Base-by-base conservation (phyloP, 139 green algal genomes). In the Dunaliella sp. region DNA sequence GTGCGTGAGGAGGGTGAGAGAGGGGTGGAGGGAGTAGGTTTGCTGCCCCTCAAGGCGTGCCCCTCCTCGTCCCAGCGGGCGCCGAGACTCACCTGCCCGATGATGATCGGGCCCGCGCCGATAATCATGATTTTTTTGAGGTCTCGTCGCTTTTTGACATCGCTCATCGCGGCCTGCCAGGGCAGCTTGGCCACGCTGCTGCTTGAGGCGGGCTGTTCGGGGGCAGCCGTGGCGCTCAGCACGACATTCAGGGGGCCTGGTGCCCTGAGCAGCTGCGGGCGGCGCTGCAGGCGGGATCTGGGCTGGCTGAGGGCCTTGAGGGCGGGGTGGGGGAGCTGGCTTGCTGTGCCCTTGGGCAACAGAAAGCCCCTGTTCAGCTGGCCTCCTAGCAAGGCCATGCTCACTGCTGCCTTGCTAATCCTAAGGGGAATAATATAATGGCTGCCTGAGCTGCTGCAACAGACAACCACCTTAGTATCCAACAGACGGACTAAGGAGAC, bases 31-130 rank as follows among this genome's bases (percentile, higher is more conserved):
- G n/a, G 30, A 12, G 22, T 30, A 36, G 3, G n/a, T n/a, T n/a
- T n/a, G n/a, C n/a, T n/a, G n/a, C n/a, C n/a, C n/a, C n/a, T n/a
- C n/a, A n/a, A n/a, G n/a, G 76, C 76, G 33, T 82, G 35, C 34
- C 33, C 65, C 30, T 78, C 73, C 73, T 78, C 30, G 2, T 78
- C 73, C 58, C 24, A 21, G 24, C 58, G 58, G 22, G 77, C 32
- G 25, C 36, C 25, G 21, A 25, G 74, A 84, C 16, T 65, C 82
- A 96, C 93, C 92, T 99, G 97, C n/a, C 97, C 97, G 86, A 99
- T 99, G 73, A 99, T 93, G 82, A 99, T 99, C 22, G 97, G 97
- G 0, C 97, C 97, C 30, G 97, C 97, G 31, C 97, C 97, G 36
- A 86, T 85, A 84, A 94, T 93, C 92, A 95, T 93, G 85, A 95